These are phyloP conservation scores for Nakazawaea populi DNA, from an alignment of 805 yeast genomes.

Conservation along the genomic window DNA sequence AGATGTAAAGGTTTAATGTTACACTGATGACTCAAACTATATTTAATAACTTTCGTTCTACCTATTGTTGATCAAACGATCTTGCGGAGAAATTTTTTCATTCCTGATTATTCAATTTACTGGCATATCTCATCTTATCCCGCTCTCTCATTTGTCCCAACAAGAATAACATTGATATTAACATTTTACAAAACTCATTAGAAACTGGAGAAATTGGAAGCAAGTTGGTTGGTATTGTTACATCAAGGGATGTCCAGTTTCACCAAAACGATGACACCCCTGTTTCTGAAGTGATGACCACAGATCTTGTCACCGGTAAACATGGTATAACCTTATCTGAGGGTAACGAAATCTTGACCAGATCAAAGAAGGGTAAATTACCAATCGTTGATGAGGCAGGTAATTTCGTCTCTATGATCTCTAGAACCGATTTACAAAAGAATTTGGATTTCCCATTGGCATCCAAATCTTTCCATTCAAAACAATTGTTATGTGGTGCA, in stretches of 20 bases:
- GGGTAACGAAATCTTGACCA: constrained; percentile 87
- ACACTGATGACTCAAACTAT: constrained; percentile 33
- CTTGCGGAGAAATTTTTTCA: constrained; percentile 66
- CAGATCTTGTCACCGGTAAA: constrained; percentile 75
- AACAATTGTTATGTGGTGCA: constrained; percentile 98
- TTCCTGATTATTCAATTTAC: constrained; percentile 21
- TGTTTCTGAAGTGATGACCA: constrained; percentile 84
- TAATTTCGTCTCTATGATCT: constrained; percentile 78
- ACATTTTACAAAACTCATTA: constrained; percentile 24
- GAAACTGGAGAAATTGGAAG: constrained; percentile 85
- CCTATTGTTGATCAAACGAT: constrained; percentile 94
- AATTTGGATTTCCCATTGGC: constrained; percentile 92
- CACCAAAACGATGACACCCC: constrained; percentile 61
- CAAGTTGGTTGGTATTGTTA: constrained; percentile 89
- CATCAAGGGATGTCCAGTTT: constrained; percentile 96
- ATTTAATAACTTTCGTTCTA: constrained; percentile 97
- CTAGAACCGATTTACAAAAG: constrained; percentile 96
- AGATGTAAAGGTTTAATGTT: neutral
- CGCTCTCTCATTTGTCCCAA: neutral
- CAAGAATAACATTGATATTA: constrained; percentile 13
- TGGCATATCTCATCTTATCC: constrained; percentile 17
- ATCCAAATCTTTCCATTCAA: constrained; percentile 85
- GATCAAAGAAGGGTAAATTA: constrained; percentile 94
- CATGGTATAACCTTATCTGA: constrained; percentile 75
- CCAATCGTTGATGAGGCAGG: constrained; percentile 82